These are phyloP conservation scores for Punica granatum DNA, from an alignment of 345 rosid species.

Conservation along the genomic window DNA sequence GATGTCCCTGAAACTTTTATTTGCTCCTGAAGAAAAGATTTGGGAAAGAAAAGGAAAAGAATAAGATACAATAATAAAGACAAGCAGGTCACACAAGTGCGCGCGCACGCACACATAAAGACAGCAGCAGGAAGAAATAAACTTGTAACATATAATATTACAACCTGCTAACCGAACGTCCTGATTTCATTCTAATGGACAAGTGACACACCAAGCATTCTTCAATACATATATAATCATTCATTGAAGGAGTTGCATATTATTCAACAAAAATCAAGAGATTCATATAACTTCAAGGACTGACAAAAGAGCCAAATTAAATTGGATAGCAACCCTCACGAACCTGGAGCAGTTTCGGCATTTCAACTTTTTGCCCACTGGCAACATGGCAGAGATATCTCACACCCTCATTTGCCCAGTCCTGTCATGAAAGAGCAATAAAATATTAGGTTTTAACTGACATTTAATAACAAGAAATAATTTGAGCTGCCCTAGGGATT, in stretches of 20 bases:
- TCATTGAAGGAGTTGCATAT: not conserved
- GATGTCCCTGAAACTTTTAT: conserved; percentile 48
- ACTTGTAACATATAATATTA: not conserved
- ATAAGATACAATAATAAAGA: not conserved
- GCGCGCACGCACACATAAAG: no score
- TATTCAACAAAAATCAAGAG: not conserved
- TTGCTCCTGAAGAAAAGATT: conserved; percentile 48
- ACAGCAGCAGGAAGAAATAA: not conserved
- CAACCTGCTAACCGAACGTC: not conserved
- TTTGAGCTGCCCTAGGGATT: not conserved
- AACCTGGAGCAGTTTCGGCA: conserved; percentile 18
- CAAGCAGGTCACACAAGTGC: not conserved
- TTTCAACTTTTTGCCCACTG: conserved; percentile 15
- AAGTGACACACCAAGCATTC: not conserved
- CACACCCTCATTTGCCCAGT: conserved; percentile 18
- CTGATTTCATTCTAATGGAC: not conserved
- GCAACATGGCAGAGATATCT: conserved; percentile 15
- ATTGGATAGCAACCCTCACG: not conserved
- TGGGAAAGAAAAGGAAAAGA: not conserved
- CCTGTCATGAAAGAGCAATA: conserved; percentile 8
- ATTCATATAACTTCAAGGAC: not conserved
- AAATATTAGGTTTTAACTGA: not conserved
- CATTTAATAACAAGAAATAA: not conserved
- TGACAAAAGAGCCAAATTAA: not conserved
- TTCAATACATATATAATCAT: not conserved